phyloP scores from a whole-genome alignment of 805 yeast species.

The Saccharomycodes ludwigii region DNA sequence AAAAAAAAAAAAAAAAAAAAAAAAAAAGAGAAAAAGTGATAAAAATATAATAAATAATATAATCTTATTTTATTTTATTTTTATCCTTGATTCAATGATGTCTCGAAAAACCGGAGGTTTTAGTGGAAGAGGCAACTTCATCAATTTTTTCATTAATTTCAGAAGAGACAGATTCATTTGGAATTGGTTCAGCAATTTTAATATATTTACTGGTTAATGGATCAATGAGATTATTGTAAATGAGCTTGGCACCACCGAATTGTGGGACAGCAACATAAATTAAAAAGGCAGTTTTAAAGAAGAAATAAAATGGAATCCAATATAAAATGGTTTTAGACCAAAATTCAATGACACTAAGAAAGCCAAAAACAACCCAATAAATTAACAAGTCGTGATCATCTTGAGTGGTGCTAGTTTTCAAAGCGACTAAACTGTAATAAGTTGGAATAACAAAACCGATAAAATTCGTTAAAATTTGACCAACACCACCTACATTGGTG shows the following conservation, averaged over 20 bases:
- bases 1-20: too few relatives aligned
- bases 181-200: slow-evolving; percentile 12
- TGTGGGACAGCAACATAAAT: slow-evolving; percentile 81
- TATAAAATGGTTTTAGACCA: slow-evolving; percentile 89
- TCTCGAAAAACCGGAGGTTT: slow-evolving; percentile 13
- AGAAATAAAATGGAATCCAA: slow-evolving; percentile 95
- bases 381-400: slow-evolving; percentile 88
- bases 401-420: slow-evolving; percentile 50
- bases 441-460: slow-evolving; percentile 89
- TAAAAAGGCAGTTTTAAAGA: slow-evolving; percentile 80
- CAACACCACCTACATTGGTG: slow-evolving; percentile 87
- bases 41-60: too few relatives aligned
- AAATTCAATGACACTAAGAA: slow-evolving; percentile 82
- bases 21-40: too few relatives aligned
- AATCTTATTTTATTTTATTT: too few relatives aligned
- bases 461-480: slow-evolving; percentile 84
- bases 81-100: too few relatives aligned
- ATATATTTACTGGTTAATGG: slow-evolving; percentile 43
- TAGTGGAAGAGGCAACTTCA: slow-evolving; percentile 18
- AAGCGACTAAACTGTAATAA: slow-evolving; percentile 74
- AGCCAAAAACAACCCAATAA: slow-evolving; percentile 97
- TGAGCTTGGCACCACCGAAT: slow-evolving; percentile 71
- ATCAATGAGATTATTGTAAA: slow-evolving; percentile 52
- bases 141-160: slow-evolving; percentile 22
- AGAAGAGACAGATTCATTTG: too few relatives aligned